A percentile compares a stretch with the other conserved stretches of the same genome.
phyloP scores from a whole-genome alignment of 2,329 filamentous ascomycete genomes.

The Colletotrichum sp. region DNA sequence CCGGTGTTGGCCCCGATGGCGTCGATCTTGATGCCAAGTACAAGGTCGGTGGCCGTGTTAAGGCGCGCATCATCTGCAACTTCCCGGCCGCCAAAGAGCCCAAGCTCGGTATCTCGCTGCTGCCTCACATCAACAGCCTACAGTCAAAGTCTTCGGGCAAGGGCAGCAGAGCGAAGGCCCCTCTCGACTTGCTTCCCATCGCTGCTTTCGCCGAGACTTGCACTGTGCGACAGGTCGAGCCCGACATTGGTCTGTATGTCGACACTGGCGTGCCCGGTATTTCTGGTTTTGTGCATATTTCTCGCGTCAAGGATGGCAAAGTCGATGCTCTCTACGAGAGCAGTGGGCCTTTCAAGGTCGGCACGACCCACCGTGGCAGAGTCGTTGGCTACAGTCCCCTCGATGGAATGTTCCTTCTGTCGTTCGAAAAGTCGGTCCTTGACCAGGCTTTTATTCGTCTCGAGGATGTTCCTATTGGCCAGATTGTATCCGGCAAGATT shows the following conservation, averaged over 20 bases:
- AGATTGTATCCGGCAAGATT: conserved; percentile 80
- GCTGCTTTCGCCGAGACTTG: conserved; percentile 81
- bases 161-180: conserved; percentile 47
- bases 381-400: conserved; percentile 86
- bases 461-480: conserved; percentile 85
- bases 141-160: conserved; percentile 49
- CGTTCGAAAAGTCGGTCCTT: conserved; percentile 81
- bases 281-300: conserved; percentile 93
- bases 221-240: conserved; percentile 80
- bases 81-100: conserved; percentile 80
- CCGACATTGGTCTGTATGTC: conserved; percentile 81
- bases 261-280: conserved; percentile 69
- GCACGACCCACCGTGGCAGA: conserved; percentile 79
- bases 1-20: conserved; percentile 73
- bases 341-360: conserved; percentile 79
- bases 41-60: conserved; percentile 83
- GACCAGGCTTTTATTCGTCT: conserved; percentile 90
- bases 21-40: conserved; percentile 77
- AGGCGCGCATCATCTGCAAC: conserved; percentile 85
- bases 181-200: conserved; percentile 67
- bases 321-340: conserved; percentile 81
- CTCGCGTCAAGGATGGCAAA: conserved; percentile 87
- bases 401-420: conserved; percentile 85
- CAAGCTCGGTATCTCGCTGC: conserved; percentile 85
- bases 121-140: conserved; percentile 82